Percentiles rank a stretch among this genome's conserved stretches.
These are phyloP conservation scores for Maudiozyma serrabonitensis DNA, from an alignment of 805 yeast species.

Conservation along the genomic window DNA sequence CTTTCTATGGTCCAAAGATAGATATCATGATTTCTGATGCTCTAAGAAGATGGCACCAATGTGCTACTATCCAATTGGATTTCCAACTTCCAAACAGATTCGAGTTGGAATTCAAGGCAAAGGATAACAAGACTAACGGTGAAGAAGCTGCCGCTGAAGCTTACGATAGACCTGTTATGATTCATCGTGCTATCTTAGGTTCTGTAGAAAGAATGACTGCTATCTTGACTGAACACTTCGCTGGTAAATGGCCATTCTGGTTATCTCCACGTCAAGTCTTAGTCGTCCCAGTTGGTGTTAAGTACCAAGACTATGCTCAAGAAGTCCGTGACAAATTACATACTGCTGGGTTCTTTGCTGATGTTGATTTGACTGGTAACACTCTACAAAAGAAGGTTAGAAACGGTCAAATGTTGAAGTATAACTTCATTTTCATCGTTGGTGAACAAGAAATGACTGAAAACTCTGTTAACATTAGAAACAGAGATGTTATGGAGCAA, in stretches of 20 bases:
- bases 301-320: constrained; percentile 84
- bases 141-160: constrained; percentile 35
- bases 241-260: constrained; percentile 99
- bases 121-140: constrained; percentile 33
- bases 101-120: constrained; percentile 76
- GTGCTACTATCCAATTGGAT: constrained; percentile 97
- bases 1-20: constrained; percentile 90
- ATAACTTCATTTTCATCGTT: constrained; percentile 92
- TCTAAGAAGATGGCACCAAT: constrained; percentile 92
- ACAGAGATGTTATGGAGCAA: constrained; percentile 86
- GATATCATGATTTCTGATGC: constrained; percentile 95
- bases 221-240: constrained; percentile 93
- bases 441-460: constrained; percentile 88
- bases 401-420: constrained; percentile 88
- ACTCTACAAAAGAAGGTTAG: constrained; percentile 97
- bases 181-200: constrained; percentile 97
- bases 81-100: constrained; percentile 96
- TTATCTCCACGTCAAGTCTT: constrained; percentile 96
- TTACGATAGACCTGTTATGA: constrained; percentile 90
- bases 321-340: constrained; percentile 61
- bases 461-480: constrained; percentile 84
- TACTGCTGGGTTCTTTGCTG: constrained; percentile 77
- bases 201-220: constrained; percentile 99
- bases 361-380: constrained; percentile 88
- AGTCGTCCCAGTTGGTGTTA: constrained; percentile 94